Conservation (phyloP, 2,329 filamentous ascomycete species). For the Paecilomyces niveus region DNA sequence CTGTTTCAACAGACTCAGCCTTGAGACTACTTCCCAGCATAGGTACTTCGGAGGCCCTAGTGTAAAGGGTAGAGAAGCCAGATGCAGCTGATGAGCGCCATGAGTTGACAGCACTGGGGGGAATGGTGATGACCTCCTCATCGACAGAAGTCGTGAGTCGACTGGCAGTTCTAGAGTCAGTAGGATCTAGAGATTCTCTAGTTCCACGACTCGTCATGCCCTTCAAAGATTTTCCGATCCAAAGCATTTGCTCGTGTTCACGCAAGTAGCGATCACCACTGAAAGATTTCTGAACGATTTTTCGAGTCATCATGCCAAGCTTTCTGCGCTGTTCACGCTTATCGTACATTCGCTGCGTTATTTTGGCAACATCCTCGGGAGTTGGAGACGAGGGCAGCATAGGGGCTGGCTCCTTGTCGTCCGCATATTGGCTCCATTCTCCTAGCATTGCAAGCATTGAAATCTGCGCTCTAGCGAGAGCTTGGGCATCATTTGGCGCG, state of each 20-base stretch:
- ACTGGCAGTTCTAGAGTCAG: slow-evolving; percentile 18
- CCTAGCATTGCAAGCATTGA: slow-evolving; percentile 55
- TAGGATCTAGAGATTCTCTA: slow-evolving; percentile 16
- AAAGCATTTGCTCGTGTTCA: slow-evolving; percentile 57
- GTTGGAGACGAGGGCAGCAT: slow-evolving; percentile 44
- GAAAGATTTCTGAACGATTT: slow-evolving; percentile 54
- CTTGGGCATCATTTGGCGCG: slow-evolving; percentile 55
- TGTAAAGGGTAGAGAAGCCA: slow-evolving; percentile 23
- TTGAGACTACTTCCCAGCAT: slow-evolving; percentile 10
- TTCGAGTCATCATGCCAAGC: slow-evolving; percentile 52
- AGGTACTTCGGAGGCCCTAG: slow-evolving; percentile 13
- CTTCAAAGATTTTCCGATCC: slow-evolving; percentile 37
- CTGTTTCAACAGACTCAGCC: slow-evolving; percentile 18
- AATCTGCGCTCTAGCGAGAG: slow-evolving; percentile 56
- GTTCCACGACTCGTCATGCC: slow-evolving; percentile 21
- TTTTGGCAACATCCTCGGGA: slow-evolving; percentile 44
- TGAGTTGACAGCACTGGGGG: slow-evolving; percentile 24
- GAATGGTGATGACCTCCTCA: slow-evolving; percentile 30
- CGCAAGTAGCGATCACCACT: slow-evolving; percentile 54
- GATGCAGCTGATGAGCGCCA: slow-evolving; percentile 27
- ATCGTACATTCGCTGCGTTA: slow-evolving; percentile 54
- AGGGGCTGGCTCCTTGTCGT: slow-evolving; percentile 40
- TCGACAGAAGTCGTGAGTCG: slow-evolving; percentile 19
- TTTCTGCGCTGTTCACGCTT: slow-evolving; percentile 50
- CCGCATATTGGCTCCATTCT: slow-evolving; percentile 54